Conservation (phyloP, 2,329 filamentous ascomycete genomes). For the Didymella sp. region DNA sequence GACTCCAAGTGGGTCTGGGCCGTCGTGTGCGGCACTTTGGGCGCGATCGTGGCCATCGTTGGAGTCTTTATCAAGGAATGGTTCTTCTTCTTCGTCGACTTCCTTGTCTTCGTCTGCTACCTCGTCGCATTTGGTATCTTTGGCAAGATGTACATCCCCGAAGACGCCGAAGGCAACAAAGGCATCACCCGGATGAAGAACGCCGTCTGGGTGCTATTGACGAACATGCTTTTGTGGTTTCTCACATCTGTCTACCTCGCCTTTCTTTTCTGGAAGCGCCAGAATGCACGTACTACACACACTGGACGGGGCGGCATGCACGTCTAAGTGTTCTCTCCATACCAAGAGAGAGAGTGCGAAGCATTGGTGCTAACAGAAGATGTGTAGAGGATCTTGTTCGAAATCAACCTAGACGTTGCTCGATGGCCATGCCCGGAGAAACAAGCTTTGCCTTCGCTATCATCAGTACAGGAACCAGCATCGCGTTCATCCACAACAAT, state of each 20-base stretch:
- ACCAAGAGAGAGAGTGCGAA: constrained; percentile 6
- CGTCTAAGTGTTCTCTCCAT: constrained; percentile 26
- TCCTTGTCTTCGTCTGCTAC: constrained; percentile 76
- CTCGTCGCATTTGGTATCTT: constrained; percentile 84
- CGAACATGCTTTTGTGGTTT: constrained; percentile 79
- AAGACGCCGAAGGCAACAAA: constrained; percentile 67
- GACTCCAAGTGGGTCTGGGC: constrained; percentile 65
- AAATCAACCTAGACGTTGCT: constrained; percentile 13
- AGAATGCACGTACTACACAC: constrained; percentile 39
- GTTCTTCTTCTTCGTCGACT: constrained; percentile 71
- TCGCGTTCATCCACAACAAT: neutral
- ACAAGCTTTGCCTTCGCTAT: neutral
- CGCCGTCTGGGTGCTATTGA: constrained; percentile 82
- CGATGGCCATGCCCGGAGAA: constrained; percentile 10
- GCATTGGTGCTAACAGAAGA: constrained; percentile 6
- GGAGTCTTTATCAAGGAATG: constrained; percentile 64
- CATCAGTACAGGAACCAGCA: neutral
- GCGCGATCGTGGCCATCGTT: constrained; percentile 52
- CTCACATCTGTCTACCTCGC: constrained; percentile 64
- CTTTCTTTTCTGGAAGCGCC: constrained; percentile 62
- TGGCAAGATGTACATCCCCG: constrained; percentile 78
- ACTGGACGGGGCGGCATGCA: constrained; percentile 31
- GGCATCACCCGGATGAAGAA: constrained; percentile 80
- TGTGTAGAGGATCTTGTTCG: constrained; percentile 13
- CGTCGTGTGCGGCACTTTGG: constrained; percentile 36